phyloP scores from a whole-genome alignment of 2,329 filamentous ascomycete genomes.

The Cercospora beticola region DNA sequence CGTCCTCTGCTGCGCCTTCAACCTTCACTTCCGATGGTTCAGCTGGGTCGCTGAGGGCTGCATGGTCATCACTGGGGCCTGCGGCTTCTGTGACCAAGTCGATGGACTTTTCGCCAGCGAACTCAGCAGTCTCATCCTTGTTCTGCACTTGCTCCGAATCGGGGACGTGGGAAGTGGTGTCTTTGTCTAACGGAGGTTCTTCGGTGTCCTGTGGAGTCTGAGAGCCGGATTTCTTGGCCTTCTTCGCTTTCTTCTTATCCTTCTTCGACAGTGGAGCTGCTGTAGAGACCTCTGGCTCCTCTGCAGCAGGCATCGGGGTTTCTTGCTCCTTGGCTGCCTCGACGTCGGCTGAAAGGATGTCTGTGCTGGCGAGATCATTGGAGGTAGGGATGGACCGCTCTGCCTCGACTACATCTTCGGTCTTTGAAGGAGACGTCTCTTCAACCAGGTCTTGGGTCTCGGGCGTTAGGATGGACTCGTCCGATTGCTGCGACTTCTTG shows the following conservation, averaged over 20 bases:
- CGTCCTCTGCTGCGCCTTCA: background rate
- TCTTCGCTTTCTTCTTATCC: conserved; percentile 27
- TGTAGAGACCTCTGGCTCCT: conserved; percentile 1
- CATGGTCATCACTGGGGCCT: background rate
- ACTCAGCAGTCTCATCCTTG: background rate
- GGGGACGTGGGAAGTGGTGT: background rate
- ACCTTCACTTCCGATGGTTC: background rate
- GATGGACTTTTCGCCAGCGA: background rate
- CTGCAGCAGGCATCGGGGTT: background rate
- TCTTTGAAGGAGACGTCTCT: background rate
- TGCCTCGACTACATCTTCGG: background rate
- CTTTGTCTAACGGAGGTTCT: background rate
- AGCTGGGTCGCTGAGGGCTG: background rate
- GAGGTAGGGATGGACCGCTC: background rate
- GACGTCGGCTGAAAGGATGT: background rate
- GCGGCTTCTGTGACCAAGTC: background rate
- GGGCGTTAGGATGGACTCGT: background rate
- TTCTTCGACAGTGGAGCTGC: conserved; percentile 7
- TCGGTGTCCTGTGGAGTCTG: conserved; percentile 15
- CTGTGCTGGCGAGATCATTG: background rate
- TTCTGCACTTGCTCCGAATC: background rate
- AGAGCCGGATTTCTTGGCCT: conserved; percentile 16
- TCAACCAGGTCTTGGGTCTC: background rate
- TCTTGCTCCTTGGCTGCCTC: background rate
- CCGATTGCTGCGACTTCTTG: conserved; percentile 18